Percentiles rank a stretch among this genome's conserved stretches.
Conservation (phyloP, 305 asterid genomes). For the Fraxinus latifolia region DNA sequence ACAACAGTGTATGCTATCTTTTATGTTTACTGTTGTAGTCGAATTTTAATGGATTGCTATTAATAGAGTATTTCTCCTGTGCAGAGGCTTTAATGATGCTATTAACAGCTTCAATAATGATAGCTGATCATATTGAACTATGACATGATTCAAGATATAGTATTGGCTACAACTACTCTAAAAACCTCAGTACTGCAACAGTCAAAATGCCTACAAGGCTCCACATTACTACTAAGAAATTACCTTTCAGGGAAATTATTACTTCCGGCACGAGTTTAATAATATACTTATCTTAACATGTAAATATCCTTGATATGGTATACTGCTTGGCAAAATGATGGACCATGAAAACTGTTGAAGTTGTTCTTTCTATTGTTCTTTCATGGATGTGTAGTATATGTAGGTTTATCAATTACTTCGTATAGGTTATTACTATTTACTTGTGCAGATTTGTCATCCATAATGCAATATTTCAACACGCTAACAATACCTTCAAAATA, state of each 20-base stretch:
- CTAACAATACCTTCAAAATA: too few relatives aligned
- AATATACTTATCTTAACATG: not conserved
- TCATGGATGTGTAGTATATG: not conserved
- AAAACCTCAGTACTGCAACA: constrained; percentile 48
- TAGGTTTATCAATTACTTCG: too few relatives aligned
- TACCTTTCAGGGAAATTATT: constrained; percentile 96
- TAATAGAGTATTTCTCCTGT: constrained; percentile 7
- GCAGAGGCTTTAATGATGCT: too few relatives aligned
- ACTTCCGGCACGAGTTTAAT: not conserved
- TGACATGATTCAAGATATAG: constrained; percentile 26
- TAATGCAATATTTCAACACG: too few relatives aligned
- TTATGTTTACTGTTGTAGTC: not conserved
- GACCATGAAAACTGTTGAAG: not conserved
- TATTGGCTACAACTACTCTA: constrained; percentile 56
- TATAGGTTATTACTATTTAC: too few relatives aligned
- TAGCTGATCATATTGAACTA: constrained; percentile 76
- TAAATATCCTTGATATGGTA: not conserved
- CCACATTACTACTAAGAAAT: constrained; percentile 79
- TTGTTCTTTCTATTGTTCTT: not conserved
- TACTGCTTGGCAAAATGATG: not conserved
- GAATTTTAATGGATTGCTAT: not conserved
- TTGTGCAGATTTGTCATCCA: too few relatives aligned
- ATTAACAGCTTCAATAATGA: constrained; percentile 49
- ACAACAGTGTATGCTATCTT: not conserved
- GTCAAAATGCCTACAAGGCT: constrained; percentile 94